These are phyloP conservation scores for Wickerhamiella azymoides DNA, from an alignment of 805 yeast genomes.

Conservation along the genomic window DNA sequence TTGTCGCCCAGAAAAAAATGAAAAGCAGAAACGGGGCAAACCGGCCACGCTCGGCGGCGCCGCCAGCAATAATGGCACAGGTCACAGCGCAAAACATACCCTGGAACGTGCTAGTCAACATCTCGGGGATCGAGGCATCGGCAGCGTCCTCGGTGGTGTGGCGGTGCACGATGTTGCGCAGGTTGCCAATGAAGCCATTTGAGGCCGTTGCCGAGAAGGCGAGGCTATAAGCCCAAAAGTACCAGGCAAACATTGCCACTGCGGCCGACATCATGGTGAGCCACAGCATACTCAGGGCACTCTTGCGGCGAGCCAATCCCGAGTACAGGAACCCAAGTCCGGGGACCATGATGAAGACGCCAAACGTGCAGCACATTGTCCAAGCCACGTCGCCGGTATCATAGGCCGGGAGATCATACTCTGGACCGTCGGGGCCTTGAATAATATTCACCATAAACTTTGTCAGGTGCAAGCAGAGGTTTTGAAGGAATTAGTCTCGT, in stretches of 20 bases:
- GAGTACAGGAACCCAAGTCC: slow-evolving; percentile 88
- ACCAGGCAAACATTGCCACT: slow-evolving; percentile 80
- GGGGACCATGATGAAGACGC: slow-evolving; percentile 86
- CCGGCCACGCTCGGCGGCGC: slow-evolving; percentile 86
- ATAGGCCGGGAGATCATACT: slow-evolving; percentile 16
- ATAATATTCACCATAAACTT: not conserved
- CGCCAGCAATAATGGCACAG: slow-evolving; percentile 80
- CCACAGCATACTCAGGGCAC: slow-evolving; percentile 81
- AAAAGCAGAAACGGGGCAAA: slow-evolving; percentile 74
- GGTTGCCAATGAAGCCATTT: slow-evolving; percentile 77
- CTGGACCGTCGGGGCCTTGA: slow-evolving; percentile 4
- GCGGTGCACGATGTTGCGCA: slow-evolving; percentile 69
- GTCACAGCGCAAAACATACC: slow-evolving; percentile 90
- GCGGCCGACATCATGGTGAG: slow-evolving; percentile 58
- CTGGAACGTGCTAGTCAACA: slow-evolving; percentile 76
- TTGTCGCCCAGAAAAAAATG: slow-evolving; percentile 74
- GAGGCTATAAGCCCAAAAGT: slow-evolving; percentile 94
- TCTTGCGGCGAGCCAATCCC: slow-evolving; percentile 79
- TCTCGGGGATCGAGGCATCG: slow-evolving; percentile 52
- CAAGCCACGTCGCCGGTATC: slow-evolving; percentile 29
- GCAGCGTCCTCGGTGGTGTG: slow-evolving; percentile 41
- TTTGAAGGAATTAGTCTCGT: no score
- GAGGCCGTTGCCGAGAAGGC: slow-evolving; percentile 72
- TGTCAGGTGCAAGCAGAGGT: no score
- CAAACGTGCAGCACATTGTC: slow-evolving; percentile 25